Base-by-base conservation (phyloP, 352 stramenopile species). In the Globisporangium spinosum region DNA sequence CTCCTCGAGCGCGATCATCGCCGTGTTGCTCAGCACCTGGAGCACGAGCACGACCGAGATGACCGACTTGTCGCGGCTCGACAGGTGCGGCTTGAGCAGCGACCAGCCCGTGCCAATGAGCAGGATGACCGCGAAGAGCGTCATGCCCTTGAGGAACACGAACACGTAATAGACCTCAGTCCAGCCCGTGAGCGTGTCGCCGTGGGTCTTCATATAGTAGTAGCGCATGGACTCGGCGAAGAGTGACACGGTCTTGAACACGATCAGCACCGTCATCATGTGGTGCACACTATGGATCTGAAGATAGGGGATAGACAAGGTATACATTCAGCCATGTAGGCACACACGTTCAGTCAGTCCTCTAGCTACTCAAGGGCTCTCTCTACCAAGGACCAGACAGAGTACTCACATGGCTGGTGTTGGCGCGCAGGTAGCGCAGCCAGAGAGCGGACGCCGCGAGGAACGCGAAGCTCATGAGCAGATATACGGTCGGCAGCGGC, bases 101-200 rank as follows among this genome's bases (percentile, higher is more conserved):
- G 89, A 98, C 95, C 96, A 99, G 17, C 97, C 97, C 59, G 93
- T 98, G 62, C 97, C 97, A 71, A 99, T 98, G 35, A 99, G 86
- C 27, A 99, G 75, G 57, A 99, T 89, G n/a, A 99, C 96, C 7
- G 95, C 91, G 71, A 99, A 99, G n/a, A 99, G 83, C 68, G 98
- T 94, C 51, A 98, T 85, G 27, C 95, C 94, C 71, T 99, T 99
- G 20, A 99, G 74, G 65, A 97, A 98, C 57, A 91, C 80, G 72
- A 99, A 97, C 6, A 95, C 77, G 77, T 99, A 99, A 68, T 96
- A 99, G 6, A 99, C 77, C 9, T 84, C 73, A n/a, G 83, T 82
- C 92, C 97, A 99, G 60, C 89, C 87, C 54, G 97, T 97, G 25
- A 94, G 71, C 58, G 93, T 91, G 72, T 98, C 87, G 9, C 97